Conservation (phyloP, 2,329 filamentous ascomycete species). For the Venturia carpophila region DNA sequence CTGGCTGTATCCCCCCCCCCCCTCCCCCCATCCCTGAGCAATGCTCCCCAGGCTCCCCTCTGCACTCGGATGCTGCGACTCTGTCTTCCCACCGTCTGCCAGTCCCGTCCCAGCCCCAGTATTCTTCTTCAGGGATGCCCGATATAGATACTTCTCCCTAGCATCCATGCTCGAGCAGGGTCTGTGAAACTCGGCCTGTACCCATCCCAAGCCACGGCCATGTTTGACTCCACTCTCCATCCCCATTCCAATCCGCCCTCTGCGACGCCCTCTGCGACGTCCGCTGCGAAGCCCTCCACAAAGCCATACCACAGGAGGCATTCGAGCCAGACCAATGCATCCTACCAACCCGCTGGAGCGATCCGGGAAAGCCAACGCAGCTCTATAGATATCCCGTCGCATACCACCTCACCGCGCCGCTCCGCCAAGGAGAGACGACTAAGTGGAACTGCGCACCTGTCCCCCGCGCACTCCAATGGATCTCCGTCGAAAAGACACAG, state of each 20-base stretch:
- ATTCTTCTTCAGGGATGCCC: not conserved
- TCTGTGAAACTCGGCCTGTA: conserved; percentile 2
- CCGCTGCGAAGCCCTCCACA: not conserved
- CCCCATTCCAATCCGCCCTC: conserved; percentile 4
- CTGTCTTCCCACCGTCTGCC: not conserved
- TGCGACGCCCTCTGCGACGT: not conserved
- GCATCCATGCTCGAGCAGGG: conserved; percentile 4
- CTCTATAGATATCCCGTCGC: not conserved
- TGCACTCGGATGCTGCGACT: too few relatives aligned
- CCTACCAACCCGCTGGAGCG: not conserved
- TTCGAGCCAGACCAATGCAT: conserved; percentile 6
- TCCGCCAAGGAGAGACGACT: conserved; percentile 1
- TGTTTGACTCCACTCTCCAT: conserved; percentile 15
- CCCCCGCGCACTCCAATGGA: conserved; percentile 11
- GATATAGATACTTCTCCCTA: not conserved
- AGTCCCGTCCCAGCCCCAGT: not conserved
- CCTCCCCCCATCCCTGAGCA: not conserved
- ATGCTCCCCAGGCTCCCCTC: not conserved
- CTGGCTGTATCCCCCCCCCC: too few relatives aligned
- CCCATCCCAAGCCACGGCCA: not conserved
- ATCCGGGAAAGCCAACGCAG: not conserved
- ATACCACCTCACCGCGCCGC: not conserved
- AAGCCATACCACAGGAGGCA: not conserved
- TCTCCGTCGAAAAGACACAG: conserved; percentile 10
- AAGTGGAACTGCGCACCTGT: conserved; percentile 2